phyloP scores from a whole-genome alignment of 2,329 filamentous ascomycete genomes.

The Xylaria arbuscula region DNA sequence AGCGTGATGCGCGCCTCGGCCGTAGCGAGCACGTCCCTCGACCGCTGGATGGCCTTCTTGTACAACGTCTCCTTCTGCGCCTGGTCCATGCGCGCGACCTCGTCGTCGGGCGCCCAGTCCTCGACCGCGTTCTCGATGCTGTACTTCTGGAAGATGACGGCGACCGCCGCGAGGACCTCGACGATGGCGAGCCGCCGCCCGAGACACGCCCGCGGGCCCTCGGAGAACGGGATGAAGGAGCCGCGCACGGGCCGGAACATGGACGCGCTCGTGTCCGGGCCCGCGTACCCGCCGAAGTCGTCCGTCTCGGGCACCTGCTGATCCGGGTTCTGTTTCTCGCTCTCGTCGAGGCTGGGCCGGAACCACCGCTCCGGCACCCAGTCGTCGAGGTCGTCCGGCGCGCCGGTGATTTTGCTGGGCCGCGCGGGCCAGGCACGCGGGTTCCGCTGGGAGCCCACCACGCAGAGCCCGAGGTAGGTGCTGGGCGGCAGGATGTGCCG shows the following conservation, averaged over 20 bases:
- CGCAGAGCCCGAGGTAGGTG: conserved; percentile 66
- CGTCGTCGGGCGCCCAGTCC: conserved; percentile 63
- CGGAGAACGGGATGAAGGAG: conserved; percentile 67
- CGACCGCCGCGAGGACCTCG: conserved; percentile 66
- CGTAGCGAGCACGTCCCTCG: conserved; percentile 62
- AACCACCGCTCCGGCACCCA: conserved; percentile 73
- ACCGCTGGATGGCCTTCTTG: conserved; percentile 66
- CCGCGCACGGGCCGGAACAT: conserved; percentile 70
- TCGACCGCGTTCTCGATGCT: conserved; percentile 77
- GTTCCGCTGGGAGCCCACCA: conserved; percentile 71
- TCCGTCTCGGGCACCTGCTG: conserved; percentile 48
- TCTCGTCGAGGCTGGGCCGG: conserved; percentile 39
- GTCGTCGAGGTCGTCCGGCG: conserved; percentile 59
- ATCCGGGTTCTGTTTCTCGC: conserved; percentile 28
- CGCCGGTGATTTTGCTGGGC: conserved; percentile 51
- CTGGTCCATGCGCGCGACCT: conserved; percentile 62
- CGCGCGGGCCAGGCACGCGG: conserved; percentile 76
- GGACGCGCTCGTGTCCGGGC: conserved; percentile 68
- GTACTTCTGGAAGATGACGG: conserved; percentile 67
- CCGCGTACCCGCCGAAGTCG: conserved; percentile 67
- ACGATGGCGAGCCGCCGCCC: conserved; percentile 69
- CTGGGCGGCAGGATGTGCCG: conserved; percentile 58
- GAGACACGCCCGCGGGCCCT: conserved; percentile 66
- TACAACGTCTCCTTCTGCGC: conserved; percentile 65
- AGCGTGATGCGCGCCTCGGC: conserved; percentile 74